Conservation (phyloP, 1,284 basidiomycete genomes). For the Fistulinella staudtii region DNA sequence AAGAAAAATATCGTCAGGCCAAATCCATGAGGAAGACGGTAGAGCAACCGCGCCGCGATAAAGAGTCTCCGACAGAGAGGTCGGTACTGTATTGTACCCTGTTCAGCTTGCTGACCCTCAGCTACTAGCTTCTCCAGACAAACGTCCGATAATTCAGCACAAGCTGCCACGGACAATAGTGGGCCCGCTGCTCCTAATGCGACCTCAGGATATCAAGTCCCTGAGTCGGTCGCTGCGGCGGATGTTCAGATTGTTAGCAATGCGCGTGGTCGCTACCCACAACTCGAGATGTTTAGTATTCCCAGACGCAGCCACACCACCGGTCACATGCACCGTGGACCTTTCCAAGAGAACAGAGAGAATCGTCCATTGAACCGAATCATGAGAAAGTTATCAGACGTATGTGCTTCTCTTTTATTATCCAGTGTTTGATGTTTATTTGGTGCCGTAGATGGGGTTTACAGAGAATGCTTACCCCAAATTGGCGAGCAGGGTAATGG, state of each 20-base stretch:
- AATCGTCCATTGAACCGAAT: slow-evolving; percentile 43
- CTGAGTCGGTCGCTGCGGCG: slow-evolving; percentile 13
- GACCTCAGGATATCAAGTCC: slow-evolving; percentile 6
- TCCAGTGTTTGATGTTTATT: slow-evolving; percentile 12
- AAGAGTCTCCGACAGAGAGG: slow-evolving; percentile 33
- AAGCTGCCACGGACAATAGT: too few species aligned
- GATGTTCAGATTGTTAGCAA: slow-evolving; percentile 51
- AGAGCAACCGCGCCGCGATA: slow-evolving; percentile 24
- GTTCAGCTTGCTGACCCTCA: slow-evolving; percentile 6
- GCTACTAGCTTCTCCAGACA: slow-evolving; percentile 25
- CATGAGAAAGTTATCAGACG: slow-evolving; percentile 48
- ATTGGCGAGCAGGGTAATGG: slow-evolving; percentile 49
- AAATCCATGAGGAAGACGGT: slow-evolving; percentile 48
- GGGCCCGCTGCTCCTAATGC: slow-evolving; percentile 5
- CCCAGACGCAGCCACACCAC: slow-evolving; percentile 39
- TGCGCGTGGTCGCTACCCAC: slow-evolving; percentile 54
- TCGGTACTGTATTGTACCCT: slow-evolving; percentile 14
- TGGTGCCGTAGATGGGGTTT: slow-evolving; percentile 64
- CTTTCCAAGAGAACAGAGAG: slow-evolving; percentile 31
- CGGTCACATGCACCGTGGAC: slow-evolving; percentile 23
- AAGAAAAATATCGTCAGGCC: slow-evolving; percentile 60
- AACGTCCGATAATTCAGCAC: slow-evolving; percentile 20
- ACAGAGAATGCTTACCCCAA: slow-evolving; percentile 51
- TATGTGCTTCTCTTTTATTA: slow-evolving; percentile 16
- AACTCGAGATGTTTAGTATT: slow-evolving; percentile 56